A percentile compares a stretch with the other conserved stretches of the same genome.
phyloP scores from a whole-genome alignment of 2,329 filamentous ascomycete genomes.

The Aspergillus sp. region DNA sequence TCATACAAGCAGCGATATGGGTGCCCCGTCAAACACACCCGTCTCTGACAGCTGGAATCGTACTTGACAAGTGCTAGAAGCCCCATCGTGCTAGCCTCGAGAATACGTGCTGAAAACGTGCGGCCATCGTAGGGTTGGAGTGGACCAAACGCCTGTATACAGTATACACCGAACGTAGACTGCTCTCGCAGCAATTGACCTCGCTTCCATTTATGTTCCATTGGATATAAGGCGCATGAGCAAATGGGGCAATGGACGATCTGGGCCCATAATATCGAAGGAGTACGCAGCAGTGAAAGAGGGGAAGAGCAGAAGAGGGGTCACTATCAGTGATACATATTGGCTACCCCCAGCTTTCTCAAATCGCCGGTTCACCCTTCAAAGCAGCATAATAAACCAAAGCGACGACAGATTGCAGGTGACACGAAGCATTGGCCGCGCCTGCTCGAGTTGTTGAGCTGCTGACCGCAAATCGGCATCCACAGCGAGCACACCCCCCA shows the following conservation, averaged over 20 bases:
- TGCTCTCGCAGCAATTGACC: too few relatives aligned
- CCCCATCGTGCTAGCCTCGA: too few relatives aligned
- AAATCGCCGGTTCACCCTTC: background rate
- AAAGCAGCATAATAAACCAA: background rate
- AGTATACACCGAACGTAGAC: too few relatives aligned
- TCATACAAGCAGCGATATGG: too few relatives aligned
- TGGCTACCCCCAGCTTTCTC: background rate
- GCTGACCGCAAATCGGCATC: background rate
- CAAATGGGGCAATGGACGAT: background rate
- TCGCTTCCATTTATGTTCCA: background rate
- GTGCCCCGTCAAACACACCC: too few relatives aligned
- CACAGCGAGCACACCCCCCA: background rate
- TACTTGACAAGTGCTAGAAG: too few relatives aligned
- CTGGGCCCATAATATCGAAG: background rate
- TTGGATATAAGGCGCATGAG: background rate
- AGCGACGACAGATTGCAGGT: background rate
- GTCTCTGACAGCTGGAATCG: too few relatives aligned
- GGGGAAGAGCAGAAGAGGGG: background rate
- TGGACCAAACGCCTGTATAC: too few relatives aligned
- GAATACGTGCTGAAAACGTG: too few relatives aligned
- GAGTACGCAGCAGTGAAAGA: background rate
- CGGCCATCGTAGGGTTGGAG: too few relatives aligned
- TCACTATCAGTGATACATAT: background rate
- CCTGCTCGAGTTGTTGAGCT: background rate
- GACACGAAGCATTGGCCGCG: background rate